Percentiles rank a stretch among this genome's conserved stretches.
These are phyloP conservation scores for Physaria fendleri DNA, from an alignment of 345 rosid genomes.

Conservation along the genomic window DNA sequence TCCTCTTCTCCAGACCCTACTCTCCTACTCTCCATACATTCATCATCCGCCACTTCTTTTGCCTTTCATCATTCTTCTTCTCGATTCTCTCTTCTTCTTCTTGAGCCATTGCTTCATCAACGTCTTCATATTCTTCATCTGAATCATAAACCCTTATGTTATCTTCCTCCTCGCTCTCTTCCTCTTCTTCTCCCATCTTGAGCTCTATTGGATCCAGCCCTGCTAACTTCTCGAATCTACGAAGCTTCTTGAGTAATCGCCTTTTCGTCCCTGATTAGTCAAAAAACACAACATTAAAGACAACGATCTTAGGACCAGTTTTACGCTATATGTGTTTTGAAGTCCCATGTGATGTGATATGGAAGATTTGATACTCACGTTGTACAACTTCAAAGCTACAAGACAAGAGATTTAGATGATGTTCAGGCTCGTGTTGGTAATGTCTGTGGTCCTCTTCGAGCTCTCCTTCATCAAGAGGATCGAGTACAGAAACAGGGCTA, in stretches of 20 bases:
- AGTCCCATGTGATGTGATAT: conserved; percentile 2
- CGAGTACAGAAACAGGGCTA: conserved; percentile 91
- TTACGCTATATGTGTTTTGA: not conserved
- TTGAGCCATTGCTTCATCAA: conserved; percentile 14
- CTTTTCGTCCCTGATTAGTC: conserved; percentile 58
- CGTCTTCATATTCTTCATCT: conserved; percentile 23
- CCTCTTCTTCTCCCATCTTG: conserved; percentile 33
- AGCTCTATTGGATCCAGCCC: conserved; percentile 78
- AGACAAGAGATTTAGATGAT: conserved; percentile 32
- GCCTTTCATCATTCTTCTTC: too few species aligned
- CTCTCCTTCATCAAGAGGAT: conserved; percentile 47
- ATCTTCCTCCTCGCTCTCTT: conserved; percentile 33
- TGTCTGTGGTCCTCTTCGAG: conserved; percentile 54
- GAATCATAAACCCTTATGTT: conserved; percentile 21
- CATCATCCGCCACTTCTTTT: too few species aligned
- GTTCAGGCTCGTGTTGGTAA: conserved; percentile 34
- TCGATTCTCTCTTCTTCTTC: conserved; percentile 19
- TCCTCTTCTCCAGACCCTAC: too few species aligned
- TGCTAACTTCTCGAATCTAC: conserved; percentile 77
- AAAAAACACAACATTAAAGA: not conserved
- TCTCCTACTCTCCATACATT: too few species aligned
- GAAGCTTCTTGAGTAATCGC: conserved; percentile 61
- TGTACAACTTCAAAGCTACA: conserved; percentile 61
- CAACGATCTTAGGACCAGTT: not conserved
- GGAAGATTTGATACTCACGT: conserved; percentile 45